Percentiles rank a stretch among this genome's conserved stretches.
These are phyloP conservation scores for Ustilago tritici DNA, from an alignment of 1,284 basidiomycete species.

Conservation along the genomic window DNA sequence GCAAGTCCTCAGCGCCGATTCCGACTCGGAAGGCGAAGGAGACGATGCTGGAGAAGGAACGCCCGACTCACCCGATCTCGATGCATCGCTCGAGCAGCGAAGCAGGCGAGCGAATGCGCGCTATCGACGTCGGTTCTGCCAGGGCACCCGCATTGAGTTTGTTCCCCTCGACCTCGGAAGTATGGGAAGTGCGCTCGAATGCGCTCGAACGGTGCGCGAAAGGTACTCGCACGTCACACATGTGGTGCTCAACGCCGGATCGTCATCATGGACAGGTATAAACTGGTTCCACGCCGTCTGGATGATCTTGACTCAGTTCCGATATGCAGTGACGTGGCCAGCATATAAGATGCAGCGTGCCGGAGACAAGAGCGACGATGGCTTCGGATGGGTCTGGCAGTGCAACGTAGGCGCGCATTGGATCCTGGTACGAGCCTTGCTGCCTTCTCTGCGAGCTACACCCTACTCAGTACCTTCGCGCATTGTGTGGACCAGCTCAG, in stretches of 20 bases:
- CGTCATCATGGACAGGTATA: slow-evolving; percentile 65
- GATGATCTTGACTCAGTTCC: slow-evolving; percentile 63
- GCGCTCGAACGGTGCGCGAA: slow-evolving; percentile 56
- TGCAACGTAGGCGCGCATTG: slow-evolving; percentile 68
- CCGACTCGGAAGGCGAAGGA: slow-evolving; percentile 14
- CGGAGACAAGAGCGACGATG: slow-evolving; percentile 67
- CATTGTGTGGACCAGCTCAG: slow-evolving; percentile 69
- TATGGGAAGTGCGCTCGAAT: slow-evolving; percentile 64
- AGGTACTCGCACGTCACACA: slow-evolving; percentile 68
- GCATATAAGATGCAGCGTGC: slow-evolving; percentile 65
- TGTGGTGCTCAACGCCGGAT: slow-evolving; percentile 68
- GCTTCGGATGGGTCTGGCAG: slow-evolving; percentile 70
- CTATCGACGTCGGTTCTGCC: slow-evolving; percentile 62
- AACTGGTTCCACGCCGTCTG: slow-evolving; percentile 64
- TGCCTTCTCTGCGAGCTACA: slow-evolving; percentile 56
- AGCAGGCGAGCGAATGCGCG: slow-evolving; percentile 55
- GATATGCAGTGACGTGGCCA: slow-evolving; percentile 67
- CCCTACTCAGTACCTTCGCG: slow-evolving; percentile 63
- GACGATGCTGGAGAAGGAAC: slow-evolving; percentile 1
- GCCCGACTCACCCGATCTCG: slow-evolving; percentile 33
- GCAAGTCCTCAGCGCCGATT: slow-evolving; percentile 4
- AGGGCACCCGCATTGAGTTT: slow-evolving; percentile 65
- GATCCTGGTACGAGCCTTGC: slow-evolving; percentile 62
- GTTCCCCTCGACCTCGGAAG: slow-evolving; percentile 67
- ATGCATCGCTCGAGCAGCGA: slow-evolving; percentile 45